A percentile compares a stretch with the other conserved stretches of the same genome.
phyloP scores from a whole-genome alignment of 108 stramenopile genomes.

The Cyclotella distinguenda region DNA sequence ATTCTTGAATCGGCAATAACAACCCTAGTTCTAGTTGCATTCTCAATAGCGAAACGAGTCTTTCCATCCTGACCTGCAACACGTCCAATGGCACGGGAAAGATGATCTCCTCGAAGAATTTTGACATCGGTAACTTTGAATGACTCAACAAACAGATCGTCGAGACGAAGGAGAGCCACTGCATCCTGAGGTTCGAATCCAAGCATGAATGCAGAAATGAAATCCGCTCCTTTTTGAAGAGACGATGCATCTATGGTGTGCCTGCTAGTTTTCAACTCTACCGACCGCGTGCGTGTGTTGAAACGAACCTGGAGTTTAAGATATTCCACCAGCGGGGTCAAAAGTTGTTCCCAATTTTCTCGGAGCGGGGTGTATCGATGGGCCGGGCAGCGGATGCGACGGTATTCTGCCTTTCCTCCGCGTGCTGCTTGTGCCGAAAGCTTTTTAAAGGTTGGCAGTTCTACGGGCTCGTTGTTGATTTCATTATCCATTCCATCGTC shows the following conservation, averaged over 20 bases:
- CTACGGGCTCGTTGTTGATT: background rate
- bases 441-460: constrained; percentile 81
- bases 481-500: constrained; percentile 28
- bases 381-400: constrained; percentile 93
- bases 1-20: constrained; percentile 96
- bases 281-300: constrained; percentile 95
- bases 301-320: constrained; percentile 97
- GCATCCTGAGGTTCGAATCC: constrained; percentile 99
- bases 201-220: constrained; percentile 96
- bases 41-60: constrained; percentile 99
- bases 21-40: constrained; percentile 97
- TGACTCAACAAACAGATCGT: constrained; percentile 97
- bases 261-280: constrained; percentile 94
- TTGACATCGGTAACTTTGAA: constrained; percentile 98
- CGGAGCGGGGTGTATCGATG: constrained; percentile 95
- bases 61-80: constrained; percentile 99
- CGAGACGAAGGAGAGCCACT: constrained; percentile 95
- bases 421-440: constrained; percentile 70
- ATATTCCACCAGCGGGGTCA: constrained; percentile 94
- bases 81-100: constrained; percentile 97
- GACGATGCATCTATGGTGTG: constrained; percentile 90
- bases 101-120: constrained; percentile 93
- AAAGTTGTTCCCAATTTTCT: constrained; percentile 88
- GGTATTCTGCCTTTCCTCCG: constrained; percentile 81
- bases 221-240: constrained; percentile 96